These are phyloP conservation scores for Phyllosticta citriasiana DNA, from an alignment of 2,329 filamentous ascomycete genomes.

Conservation along the genomic window DNA sequence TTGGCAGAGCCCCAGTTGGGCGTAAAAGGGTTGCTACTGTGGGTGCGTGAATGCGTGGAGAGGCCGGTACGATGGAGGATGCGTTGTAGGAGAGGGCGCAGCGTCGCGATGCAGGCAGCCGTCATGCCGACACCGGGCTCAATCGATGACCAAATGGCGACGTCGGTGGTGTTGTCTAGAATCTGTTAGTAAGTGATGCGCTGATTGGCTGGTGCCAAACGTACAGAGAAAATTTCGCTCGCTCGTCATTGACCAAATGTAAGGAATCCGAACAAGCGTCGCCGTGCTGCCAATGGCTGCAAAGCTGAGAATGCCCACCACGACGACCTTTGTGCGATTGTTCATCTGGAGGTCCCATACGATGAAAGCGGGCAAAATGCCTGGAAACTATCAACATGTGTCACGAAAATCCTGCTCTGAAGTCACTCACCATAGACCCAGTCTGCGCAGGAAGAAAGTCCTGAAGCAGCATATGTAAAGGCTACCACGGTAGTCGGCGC, in stretches of 20 bases:
- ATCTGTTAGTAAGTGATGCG: not conserved
- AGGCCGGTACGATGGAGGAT: conserved; percentile 17
- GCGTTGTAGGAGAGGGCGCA: conserved; percentile 37
- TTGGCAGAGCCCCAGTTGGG: conserved; percentile 4
- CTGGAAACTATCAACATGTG: conserved; percentile 1
- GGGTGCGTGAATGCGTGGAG: conserved; percentile 7
- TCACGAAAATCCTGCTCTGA: not conserved
- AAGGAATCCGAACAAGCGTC: conserved; percentile 37
- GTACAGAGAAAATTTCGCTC: conserved; percentile 32
- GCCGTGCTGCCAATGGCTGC: conserved; percentile 40
- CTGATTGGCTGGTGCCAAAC: conserved; percentile 4
- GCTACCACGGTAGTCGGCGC: conserved; percentile 38
- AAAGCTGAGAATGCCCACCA: conserved; percentile 45
- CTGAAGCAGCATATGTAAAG: conserved; percentile 35
- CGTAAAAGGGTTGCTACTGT: not conserved
- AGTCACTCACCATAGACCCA: conserved; percentile 17
- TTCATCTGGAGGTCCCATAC: conserved; percentile 48
- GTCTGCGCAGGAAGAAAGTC: conserved; percentile 22
- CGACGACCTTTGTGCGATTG: conserved; percentile 39
- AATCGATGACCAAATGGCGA: conserved; percentile 18
- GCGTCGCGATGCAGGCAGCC: conserved; percentile 39
- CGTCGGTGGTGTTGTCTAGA: conserved; percentile 5
- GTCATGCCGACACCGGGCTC: conserved; percentile 31
- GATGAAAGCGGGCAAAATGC: conserved; percentile 36
- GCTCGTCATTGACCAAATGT: conserved; percentile 29